Evolutionary conservation across 768 basidiomycete genomes (phyloP), one percentile per base, ranked within the genome.

Genomic region (Russula brevipes): DNA sequence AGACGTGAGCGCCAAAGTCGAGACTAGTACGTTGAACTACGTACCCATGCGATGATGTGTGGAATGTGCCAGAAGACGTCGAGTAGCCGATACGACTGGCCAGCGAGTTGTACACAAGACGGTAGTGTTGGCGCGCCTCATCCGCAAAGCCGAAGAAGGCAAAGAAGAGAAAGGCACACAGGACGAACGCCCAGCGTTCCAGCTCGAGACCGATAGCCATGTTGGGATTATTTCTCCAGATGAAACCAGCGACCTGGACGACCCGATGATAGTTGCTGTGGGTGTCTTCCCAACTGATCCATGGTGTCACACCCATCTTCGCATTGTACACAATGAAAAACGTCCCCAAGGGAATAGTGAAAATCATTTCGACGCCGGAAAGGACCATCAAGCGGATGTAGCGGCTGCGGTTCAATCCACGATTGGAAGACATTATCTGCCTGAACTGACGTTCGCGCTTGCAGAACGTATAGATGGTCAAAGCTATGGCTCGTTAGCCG

Each of bases 131-230:
- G 50, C 75, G 70, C 19, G 79, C 81, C 58, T 85, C 82, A 49
- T 74, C 70, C 3, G 82, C 79, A 59, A 84, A 82, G 0, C 82
- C 80, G 60, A 85, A 84, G 76, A 85, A 84, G 0, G 61, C 70
- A 62, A 84, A 77, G 68, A 84, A 81, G 6, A 80, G 16, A 44
- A 79, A 71, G 0, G 80, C 73, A 9, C 74, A 76, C 30, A 73
- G 19, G 16, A 78, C 71, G 2, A 68, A 64, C 0, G 70, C 54
- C 83, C 82, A 85, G 9, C 83, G 76, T 0, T 66, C 65, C 6
- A 73, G 52, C 63, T 82, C 76, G 16, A 79, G 1, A 0, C 41
- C 7, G 5, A 71, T 31, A 2, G 68, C 65, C 8, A 44, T 2
- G 0, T 24, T 0, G 1, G 61, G 70, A 14, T 60, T 46, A 1